Evolutionary conservation across 306 rosid species (phyloP).

Genomic region (Leucaena leucocephala): DNA sequence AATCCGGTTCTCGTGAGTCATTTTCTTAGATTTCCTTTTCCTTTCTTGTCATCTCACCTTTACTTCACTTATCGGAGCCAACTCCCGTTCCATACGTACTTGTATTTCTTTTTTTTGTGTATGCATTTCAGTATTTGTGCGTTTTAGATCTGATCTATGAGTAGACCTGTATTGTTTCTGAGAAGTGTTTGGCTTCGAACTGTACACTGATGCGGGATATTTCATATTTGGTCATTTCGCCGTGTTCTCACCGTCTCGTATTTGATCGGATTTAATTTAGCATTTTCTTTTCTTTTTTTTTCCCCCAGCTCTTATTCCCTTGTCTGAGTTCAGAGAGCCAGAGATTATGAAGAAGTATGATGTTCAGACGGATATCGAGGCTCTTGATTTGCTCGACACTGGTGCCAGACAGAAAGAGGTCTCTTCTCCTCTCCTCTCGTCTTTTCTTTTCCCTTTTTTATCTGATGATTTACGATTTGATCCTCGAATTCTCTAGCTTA

Average conservation of each 20-base stretch:
- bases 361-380: conserved; percentile 63
- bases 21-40: not conserved
- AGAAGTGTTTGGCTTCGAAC: not conserved
- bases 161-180: not conserved
- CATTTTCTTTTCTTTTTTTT: not conserved
- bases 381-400: conserved; percentile 73
- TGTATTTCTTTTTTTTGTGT: not conserved
- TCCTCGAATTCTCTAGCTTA: not conserved
- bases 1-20: conserved; percentile 76
- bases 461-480: not conserved
- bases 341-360: conserved; percentile 56
- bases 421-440: not conserved
- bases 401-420: conserved; percentile 80
- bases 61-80: too few species aligned
- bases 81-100: not conserved
- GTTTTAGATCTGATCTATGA: not conserved
- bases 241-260: not conserved
- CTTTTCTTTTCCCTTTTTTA: not conserved
- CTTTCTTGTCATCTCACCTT: too few species aligned
- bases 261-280: conserved; percentile 19
- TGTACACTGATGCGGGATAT: not conserved
- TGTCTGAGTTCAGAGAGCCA: conserved; percentile 61
- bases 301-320: conserved; percentile 70
- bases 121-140: not conserved
- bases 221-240: not conserved